Evolutionary conservation across 345 rosid genomes (phyloP).

Genomic region (Garcia nutans): DNA sequence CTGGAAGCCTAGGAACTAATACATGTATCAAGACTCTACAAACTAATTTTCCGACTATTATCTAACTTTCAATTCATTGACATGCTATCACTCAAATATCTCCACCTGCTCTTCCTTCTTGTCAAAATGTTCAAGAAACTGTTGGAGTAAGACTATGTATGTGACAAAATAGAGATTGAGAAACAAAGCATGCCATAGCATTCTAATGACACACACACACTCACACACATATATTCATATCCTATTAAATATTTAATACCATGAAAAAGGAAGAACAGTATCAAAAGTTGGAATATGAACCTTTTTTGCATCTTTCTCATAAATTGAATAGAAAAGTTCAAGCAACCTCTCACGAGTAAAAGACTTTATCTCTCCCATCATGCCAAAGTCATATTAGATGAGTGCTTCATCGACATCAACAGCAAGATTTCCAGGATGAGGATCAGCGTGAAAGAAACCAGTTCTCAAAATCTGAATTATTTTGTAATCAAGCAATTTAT

Average conservation of each 20-base stretch:
- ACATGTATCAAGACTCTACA: background rate
- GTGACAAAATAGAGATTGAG: background rate
- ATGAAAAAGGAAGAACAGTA: background rate
- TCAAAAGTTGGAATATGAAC: constrained; percentile 33
- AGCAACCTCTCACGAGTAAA: constrained; percentile 84
- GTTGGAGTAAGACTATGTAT: background rate
- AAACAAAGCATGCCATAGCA: background rate
- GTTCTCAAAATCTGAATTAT: constrained; percentile 72
- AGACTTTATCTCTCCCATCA: constrained; percentile 98
- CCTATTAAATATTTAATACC: background rate
- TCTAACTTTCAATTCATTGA: background rate
- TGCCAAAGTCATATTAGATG: constrained; percentile 94
- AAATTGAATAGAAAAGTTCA: constrained; percentile 82
- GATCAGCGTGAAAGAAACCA: constrained; percentile 98
- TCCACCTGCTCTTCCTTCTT: background rate
- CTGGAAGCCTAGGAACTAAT: background rate
- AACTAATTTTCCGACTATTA: background rate
- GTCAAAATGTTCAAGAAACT: background rate
- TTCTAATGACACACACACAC: background rate
- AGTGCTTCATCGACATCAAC: constrained; percentile 75
- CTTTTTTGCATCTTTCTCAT: constrained; percentile 96
- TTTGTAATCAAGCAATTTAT: constrained; percentile 10
- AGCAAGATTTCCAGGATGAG: constrained; percentile 97
- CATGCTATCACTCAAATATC: background rate
- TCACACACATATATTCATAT: background rate